phyloP scores from a whole-genome alignment of 345 rosid genomes.

The Barbarea vulgaris region DNA sequence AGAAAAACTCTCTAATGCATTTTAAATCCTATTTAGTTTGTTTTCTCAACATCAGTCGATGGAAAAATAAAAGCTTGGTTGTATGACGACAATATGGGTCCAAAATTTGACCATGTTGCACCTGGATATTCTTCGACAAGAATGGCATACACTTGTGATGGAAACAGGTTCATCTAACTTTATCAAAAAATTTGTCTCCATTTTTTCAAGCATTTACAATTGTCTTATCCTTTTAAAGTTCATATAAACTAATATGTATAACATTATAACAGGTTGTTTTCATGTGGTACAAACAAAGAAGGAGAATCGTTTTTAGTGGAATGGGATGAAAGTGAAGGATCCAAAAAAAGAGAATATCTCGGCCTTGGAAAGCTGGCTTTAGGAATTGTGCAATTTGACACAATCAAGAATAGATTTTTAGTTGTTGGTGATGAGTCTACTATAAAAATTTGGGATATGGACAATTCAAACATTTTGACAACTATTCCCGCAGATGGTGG shows the following conservation, averaged over 20 bases:
- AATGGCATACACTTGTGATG: not conserved
- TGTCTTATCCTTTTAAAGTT: not conserved
- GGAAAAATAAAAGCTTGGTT: too few species aligned
- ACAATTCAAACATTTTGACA: slow-evolving; percentile 54
- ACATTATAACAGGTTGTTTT: slow-evolving; percentile 33
- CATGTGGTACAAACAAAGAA: not conserved
- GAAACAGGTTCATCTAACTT: slow-evolving; percentile 54
- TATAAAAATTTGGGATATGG: slow-evolving; percentile 90
- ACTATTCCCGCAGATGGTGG: slow-evolving; percentile 83
- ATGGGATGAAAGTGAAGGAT: not conserved
- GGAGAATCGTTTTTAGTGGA: not conserved
- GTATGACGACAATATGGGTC: too few species aligned
- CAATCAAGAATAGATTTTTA: slow-evolving; percentile 74
- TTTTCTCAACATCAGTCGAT: too few species aligned
- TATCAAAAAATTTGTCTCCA: slow-evolving; percentile 9
- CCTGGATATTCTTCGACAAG: not conserved
- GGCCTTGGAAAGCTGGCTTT: slow-evolving; percentile 53
- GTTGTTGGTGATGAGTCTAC: slow-evolving; percentile 84
- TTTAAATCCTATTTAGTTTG: slow-evolving; percentile 43
- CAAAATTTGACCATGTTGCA: not conserved
- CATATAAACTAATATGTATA: slow-evolving; percentile 19
- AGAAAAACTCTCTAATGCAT: slow-evolving; percentile 3
- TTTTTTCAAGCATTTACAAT: not conserved
- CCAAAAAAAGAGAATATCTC: not conserved
- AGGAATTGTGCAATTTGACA: slow-evolving; percentile 84